Base-by-base conservation (phyloP, 2,329 filamentous ascomycete species). In the Ophiostoma australiae region DNA sequence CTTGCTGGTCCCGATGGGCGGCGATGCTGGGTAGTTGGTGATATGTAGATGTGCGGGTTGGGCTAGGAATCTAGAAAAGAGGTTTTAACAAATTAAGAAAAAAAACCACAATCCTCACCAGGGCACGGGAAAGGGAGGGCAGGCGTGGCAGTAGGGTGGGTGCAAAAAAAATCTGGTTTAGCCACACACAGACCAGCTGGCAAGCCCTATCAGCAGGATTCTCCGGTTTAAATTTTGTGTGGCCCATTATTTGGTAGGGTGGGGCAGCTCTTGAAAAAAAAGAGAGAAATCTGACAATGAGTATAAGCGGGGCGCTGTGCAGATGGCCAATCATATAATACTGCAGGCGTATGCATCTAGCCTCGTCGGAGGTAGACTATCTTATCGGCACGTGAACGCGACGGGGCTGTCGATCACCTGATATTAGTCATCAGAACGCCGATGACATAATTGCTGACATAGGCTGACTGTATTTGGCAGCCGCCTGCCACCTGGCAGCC, bases 201-300 rank as follows among this genome's bases (percentile, higher is more conserved):
- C 69, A 70, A 73, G 70, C 73, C 72, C 70, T 72, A 73, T 70
- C 70, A 72, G 69, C 68, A 67, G 68, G 66, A 72, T 69, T 63
- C 70, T 70, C 68, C 61, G 70, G 69, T 74, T 72, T 70, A 72
- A 71, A 72, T 71, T 71, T 73, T 63, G 71, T 72, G 71, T 71
- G 71, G 67, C 55, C 69, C 71, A 72, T 70, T 65, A 71, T 71
- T 66, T 13, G 3, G 11, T 17, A 23, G 23, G 69, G 69, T 70
- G 69, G 69, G 41, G 61, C 41, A 58, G 11, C 66, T 27, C 27
- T 27, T 31, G 33, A 61, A 67, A 65, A 58, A 70, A 41, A 72
- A 70, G 67, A 69, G 70, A 68, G 61, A 69, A 70, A 67, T 41
- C 61, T 69, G 69, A 68, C 71, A 69, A 69, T n/a, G 70, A 70